A percentile compares a stretch with the other conserved stretches of the same genome.
These are phyloP conservation scores for Lasiosphaeria ovina DNA, from an alignment of 495 filamentous ascomycete genomes.

Conservation along the genomic window DNA sequence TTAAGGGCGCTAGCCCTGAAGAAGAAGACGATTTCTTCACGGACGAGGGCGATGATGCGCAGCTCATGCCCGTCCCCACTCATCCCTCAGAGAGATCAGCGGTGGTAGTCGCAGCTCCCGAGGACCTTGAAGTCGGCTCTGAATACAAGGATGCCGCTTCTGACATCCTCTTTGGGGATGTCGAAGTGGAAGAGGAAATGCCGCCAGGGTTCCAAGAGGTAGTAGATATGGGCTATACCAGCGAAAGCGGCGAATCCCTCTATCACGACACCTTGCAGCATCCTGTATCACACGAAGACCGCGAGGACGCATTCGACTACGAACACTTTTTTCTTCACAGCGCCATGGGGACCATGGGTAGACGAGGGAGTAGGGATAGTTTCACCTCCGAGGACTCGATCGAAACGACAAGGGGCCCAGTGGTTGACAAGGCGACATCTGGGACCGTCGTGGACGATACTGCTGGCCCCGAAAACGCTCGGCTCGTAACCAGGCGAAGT, in stretches of 20 bases:
- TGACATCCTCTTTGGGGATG: conserved; percentile 39
- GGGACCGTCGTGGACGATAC: background rate
- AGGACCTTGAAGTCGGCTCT: background rate
- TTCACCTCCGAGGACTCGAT: conserved; percentile 66
- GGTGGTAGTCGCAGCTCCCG: background rate
- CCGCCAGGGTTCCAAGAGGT: conserved; percentile 25
- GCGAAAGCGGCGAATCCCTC: conserved; percentile 52
- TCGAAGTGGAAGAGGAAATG: conserved; percentile 23
- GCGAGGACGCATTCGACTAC: conserved; percentile 96
- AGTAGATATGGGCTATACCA: conserved; percentile 35
- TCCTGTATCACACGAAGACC: conserved; percentile 77
- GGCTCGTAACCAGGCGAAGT: conserved; percentile 39
- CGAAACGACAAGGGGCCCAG: conserved; percentile 67
- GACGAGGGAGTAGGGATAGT: conserved; percentile 54
- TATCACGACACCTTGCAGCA: conserved; percentile 56
- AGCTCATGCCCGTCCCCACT: conserved; percentile 7
- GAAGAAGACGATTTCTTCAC: conserved; percentile 26
- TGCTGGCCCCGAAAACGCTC: conserved; percentile 3
- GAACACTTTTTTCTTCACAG: conserved; percentile 93
- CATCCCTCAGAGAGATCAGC: conserved; percentile 9
- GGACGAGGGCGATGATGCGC: conserved; percentile 12
- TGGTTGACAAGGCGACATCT: conserved; percentile 9
- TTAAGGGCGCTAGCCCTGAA: conserved; percentile 13
- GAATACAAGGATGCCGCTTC: conserved; percentile 32
- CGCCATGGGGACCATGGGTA: conserved; percentile 67